Conservation (phyloP, 345 rosid species). For the Luvunga scandens region DNA sequence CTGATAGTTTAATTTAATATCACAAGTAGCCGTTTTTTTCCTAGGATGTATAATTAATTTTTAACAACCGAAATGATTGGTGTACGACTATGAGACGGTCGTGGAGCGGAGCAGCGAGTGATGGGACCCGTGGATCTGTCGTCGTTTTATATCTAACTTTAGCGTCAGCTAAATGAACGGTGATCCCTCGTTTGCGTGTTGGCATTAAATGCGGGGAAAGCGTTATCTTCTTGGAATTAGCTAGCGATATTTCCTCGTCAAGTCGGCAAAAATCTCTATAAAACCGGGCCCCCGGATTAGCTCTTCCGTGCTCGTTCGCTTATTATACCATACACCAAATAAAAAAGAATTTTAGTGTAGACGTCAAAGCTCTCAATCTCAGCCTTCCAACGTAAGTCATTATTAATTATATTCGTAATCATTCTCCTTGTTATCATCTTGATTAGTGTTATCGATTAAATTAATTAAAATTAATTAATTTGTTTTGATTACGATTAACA, state of each 20-base stretch:
- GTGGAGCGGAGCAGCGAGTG: background rate
- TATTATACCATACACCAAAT: no score
- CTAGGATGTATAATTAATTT: no score
- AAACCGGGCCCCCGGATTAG: background rate
- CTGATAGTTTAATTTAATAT: no score
- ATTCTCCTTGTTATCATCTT: background rate
- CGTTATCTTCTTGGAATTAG: background rate
- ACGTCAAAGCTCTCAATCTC: background rate
- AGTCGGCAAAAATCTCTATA: background rate
- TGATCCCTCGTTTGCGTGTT: background rate
- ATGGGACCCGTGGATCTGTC: background rate
- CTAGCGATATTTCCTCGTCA: background rate
- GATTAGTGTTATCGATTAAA: background rate
- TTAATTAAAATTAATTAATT: background rate
- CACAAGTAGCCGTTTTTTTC: no score
- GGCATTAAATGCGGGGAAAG: background rate
- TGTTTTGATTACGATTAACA: background rate
- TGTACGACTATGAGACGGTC: background rate
- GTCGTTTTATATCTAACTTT: background rate
- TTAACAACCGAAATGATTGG: no score
- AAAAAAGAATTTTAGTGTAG: background rate
- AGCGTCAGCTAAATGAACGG: slow-evolving; percentile 3
- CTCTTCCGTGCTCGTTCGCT: background rate
- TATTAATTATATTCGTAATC: no score
- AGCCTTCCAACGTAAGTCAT: background rate